Conservation (phyloP, 129 eudicot species). For the Logfia minima region DNA sequence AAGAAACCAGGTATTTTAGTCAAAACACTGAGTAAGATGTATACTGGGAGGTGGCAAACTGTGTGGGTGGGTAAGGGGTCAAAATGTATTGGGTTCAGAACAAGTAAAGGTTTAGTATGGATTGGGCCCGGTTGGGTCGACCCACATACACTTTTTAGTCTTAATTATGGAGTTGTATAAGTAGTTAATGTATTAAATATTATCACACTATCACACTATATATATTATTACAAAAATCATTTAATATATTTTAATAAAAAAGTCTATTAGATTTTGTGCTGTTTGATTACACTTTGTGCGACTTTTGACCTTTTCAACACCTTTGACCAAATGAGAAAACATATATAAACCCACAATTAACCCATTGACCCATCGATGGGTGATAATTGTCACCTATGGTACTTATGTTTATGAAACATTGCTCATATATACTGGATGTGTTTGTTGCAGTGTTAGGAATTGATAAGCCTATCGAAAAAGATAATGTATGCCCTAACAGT, state of each 20-base stretch:
- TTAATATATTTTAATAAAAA: neutral
- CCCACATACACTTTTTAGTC: neutral
- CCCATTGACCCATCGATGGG: neutral
- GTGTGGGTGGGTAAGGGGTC: neutral
- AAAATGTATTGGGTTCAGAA: neutral
- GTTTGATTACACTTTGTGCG: neutral
- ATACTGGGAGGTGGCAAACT: neutral
- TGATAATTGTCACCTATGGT: neutral
- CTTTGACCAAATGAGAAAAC: neutral
- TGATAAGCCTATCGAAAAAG: slow-evolving; percentile 24
- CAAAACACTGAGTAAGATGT: neutral
- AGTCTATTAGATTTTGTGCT: neutral
- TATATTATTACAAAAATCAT: neutral
- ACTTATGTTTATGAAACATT: neutral
- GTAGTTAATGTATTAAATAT: neutral
- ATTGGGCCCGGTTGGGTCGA: neutral
- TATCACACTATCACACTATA: neutral
- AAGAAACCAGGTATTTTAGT: slow-evolving; percentile 35
- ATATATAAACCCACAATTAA: neutral
- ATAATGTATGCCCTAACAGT: slow-evolving; percentile 15
- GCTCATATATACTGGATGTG: slow-evolving; percentile 3
- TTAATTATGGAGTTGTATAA: too few species aligned
- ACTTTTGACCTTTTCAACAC: neutral
- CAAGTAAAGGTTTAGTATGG: neutral
- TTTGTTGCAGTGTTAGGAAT: slow-evolving; percentile 20